Percentiles rank a stretch among this genome's conserved stretches.
These are phyloP conservation scores for Tulasnella calospora DNA, from an alignment of 768 basidiomycete genomes.

Conservation along the genomic window DNA sequence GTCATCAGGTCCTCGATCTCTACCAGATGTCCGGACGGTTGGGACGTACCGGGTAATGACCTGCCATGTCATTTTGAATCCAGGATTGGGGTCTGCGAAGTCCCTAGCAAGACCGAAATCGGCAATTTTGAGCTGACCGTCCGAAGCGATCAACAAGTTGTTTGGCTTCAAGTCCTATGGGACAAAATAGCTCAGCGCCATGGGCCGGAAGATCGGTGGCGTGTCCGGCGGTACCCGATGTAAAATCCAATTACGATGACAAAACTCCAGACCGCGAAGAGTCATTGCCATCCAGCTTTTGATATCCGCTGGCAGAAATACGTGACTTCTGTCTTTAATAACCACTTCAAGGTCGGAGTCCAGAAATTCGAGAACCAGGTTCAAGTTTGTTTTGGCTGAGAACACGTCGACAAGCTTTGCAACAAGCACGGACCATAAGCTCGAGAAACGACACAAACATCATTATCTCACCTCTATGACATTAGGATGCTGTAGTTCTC, in stretches of 20 bases:
- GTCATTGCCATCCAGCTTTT: slow-evolving; percentile 99
- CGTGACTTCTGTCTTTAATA: slow-evolving; percentile 86
- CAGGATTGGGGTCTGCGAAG: slow-evolving; percentile 76
- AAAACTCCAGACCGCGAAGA: slow-evolving; percentile 95
- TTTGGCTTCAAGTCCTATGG: slow-evolving; percentile 94
- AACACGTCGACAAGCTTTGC: slow-evolving; percentile 89
- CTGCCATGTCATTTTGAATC: slow-evolving; percentile 92
- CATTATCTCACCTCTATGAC: slow-evolving; percentile 68
- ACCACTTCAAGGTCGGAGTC: slow-evolving; percentile 95
- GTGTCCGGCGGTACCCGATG: slow-evolving; percentile 59
- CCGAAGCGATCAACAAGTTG: slow-evolving; percentile 87
- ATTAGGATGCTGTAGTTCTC: slow-evolving; percentile 90
- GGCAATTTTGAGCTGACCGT: slow-evolving; percentile 91
- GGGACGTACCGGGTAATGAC: slow-evolving; percentile 84
- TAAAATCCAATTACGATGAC: slow-evolving; percentile 88
- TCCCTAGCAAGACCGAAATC: slow-evolving; percentile 98
- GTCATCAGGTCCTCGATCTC: not conserved
- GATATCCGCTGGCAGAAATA: slow-evolving; percentile 92
- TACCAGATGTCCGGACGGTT: slow-evolving; percentile 1
- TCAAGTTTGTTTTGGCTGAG: slow-evolving; percentile 92
- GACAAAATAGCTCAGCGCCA: not conserved
- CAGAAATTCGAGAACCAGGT: slow-evolving; percentile 93
- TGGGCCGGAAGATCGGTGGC: not conserved
- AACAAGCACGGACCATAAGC: not conserved
- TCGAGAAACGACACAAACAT: not conserved